Conservation (phyloP, 1,284 basidiomycete species). For the Tilletia caries region DNA sequence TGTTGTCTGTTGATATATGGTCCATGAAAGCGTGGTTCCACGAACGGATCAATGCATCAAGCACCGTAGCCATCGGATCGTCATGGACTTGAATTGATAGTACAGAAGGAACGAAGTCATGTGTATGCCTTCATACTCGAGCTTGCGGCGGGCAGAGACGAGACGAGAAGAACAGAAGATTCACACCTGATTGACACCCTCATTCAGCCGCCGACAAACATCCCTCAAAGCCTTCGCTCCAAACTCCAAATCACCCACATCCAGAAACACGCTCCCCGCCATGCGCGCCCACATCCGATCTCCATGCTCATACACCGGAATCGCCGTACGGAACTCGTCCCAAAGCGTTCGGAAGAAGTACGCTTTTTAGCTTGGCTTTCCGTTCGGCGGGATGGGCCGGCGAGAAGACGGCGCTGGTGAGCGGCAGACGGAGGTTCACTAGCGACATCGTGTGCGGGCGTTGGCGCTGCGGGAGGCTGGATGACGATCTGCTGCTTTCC, state of each 20-base stretch:
- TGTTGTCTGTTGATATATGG: too few species aligned
- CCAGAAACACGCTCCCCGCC: slow-evolving; percentile 36
- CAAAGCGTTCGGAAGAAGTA: slow-evolving; percentile 20
- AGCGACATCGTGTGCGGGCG: neutral
- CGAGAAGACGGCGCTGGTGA: slow-evolving; percentile 35
- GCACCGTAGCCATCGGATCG: slow-evolving; percentile 56
- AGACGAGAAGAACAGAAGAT: too few species aligned
- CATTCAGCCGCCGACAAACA: slow-evolving; percentile 10
- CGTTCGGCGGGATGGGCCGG: slow-evolving; percentile 7
- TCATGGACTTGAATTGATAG: too few species aligned
- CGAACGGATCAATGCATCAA: slow-evolving; percentile 56
- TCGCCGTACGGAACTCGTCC: slow-evolving; percentile 19
- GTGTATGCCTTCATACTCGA: too few species aligned
- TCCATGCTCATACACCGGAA: slow-evolving; percentile 19
- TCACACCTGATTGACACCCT: neutral
- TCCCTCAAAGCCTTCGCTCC: slow-evolving; percentile 7
- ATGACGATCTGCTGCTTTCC: neutral
- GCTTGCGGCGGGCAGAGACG: too few species aligned
- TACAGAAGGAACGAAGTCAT: too few species aligned
- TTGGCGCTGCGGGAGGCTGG: neutral
- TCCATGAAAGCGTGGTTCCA: slow-evolving; percentile 56
- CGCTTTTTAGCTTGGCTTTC: neutral
- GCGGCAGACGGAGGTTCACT: neutral
- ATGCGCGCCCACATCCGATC: slow-evolving; percentile 32
- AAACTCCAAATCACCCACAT: slow-evolving; percentile 30